Evolutionary conservation across 148 eudicot genomes (phyloP).

Genomic region (Rheum nobile): DNA sequence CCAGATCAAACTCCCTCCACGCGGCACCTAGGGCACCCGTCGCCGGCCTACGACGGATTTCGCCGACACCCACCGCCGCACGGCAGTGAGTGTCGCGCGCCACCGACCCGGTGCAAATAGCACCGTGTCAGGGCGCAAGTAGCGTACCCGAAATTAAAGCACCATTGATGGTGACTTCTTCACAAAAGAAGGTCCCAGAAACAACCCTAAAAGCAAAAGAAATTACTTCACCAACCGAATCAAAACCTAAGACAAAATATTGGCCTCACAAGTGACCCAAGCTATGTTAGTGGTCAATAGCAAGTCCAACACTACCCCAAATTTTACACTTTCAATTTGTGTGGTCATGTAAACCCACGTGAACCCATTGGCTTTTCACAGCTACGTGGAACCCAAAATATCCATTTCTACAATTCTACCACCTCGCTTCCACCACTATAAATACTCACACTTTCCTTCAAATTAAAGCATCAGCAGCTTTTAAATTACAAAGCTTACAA

Average conservation of each 20-base stretch:
- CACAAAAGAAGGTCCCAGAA: neutral
- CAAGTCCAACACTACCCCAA: neutral
- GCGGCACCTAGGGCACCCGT: no score
- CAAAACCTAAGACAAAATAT: neutral
- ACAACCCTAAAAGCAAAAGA: neutral
- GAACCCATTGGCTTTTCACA: slow-evolving; percentile 1
- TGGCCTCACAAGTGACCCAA: neutral
- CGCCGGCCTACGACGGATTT: no score
- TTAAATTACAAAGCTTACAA: neutral
- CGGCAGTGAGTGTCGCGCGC: no score
- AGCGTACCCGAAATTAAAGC: neutral
- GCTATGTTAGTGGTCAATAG: neutral
- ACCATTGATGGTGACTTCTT: neutral
- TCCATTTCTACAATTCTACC: neutral
- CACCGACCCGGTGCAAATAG: no score
- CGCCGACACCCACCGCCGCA: no score
- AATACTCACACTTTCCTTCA: neutral
- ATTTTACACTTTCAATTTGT: neutral
- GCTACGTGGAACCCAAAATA: slow-evolving; percentile 18
- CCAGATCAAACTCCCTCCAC: no score
- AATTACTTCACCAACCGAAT: neutral
- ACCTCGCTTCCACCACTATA: neutral
- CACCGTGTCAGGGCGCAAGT: no score
- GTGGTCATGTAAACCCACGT: slow-evolving; percentile 10
- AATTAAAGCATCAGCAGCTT: neutral